Base-by-base conservation (phyloP, 768 basidiomycete genomes). In the Hygrophorus pudorinus region DNA sequence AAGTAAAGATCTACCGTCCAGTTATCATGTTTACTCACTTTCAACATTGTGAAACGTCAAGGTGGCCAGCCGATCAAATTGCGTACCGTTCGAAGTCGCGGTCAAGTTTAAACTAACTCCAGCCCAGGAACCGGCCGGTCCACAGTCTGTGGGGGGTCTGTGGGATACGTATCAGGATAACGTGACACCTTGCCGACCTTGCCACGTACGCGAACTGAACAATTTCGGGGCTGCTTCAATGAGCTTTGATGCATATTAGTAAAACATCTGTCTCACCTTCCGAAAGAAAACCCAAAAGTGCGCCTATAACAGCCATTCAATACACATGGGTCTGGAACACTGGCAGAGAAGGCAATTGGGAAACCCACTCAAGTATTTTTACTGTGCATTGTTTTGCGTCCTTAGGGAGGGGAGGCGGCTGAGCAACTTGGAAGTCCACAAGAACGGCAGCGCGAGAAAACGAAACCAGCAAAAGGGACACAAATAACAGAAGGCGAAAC, bases 21-120 rank as follows among this genome's bases (percentile, higher is more conserved):
- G 18, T 38, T 29, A 17, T 24, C 41, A 14, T 28, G 21, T 21
- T 17, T 13, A 56, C 76, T 48, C 53, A 83, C 81, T 84, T 59
- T 87, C 85, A 5, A 83, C 81, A 53, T 85, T 79, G 27, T 84
- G 77, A 56, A 86, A 80, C 4, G 81, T 82, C 52, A 89, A 82
- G 12, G 78, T 72, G 1, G 74, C 81, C 5, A 85, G 66, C 11
- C 84, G 73, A 54, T 85, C 83, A 47, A 74, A 85, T 56, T 85
- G 83, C 5, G 80, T 82, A 36, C 85, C 85, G 43, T 85, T 87
- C 44, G 76, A 79, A 2, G 82, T 81, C 14, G 81, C 81, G 0
- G 85, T 86, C 51, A 85, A 78, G 56, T 86, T 86, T 29, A 87
- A 64, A 7, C 76, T 81, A 27, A 88, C 69, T 0, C 75, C 84